These are phyloP conservation scores for Hymenoscyphus linearis DNA, from an alignment of 2,329 filamentous ascomycete genomes.

Conservation along the genomic window DNA sequence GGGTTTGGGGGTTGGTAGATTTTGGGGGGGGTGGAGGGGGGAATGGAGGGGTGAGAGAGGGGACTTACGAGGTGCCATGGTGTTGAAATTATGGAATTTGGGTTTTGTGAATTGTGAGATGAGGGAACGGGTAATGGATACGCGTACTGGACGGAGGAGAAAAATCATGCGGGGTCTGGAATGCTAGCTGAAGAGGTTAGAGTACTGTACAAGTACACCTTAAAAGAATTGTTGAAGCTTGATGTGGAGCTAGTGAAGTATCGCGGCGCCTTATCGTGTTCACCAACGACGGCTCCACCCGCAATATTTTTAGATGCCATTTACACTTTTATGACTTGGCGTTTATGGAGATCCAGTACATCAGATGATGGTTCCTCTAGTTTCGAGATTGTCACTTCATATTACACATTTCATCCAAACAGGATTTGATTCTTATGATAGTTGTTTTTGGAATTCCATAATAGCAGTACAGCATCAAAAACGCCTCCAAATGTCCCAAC, in stretches of 20 bases:
- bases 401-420: no score
- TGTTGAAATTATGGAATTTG: constrained; percentile 16
- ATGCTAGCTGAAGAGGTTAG: no score
- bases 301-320: neutral
- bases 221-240: neutral
- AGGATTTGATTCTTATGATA: no score
- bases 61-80: constrained; percentile 31
- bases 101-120: constrained; percentile 16
- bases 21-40: neutral
- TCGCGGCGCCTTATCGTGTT: neutral
- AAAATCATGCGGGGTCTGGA: constrained; percentile 16
- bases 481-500: neutral
- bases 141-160: constrained; percentile 16
- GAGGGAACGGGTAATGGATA: constrained; percentile 13
- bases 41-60: constrained; percentile 9
- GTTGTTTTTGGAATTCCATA: neutral
- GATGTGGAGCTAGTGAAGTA: neutral
- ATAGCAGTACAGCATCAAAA: neutral
- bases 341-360: no score
- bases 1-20: constrained; percentile 2
- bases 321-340: neutral
- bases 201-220: neutral
- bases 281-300: neutral
- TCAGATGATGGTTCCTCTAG: no score
- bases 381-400: no score